These are phyloP conservation scores for Diospyros lotus DNA, from an alignment of 148 eudicot genomes.

Conservation along the genomic window DNA sequence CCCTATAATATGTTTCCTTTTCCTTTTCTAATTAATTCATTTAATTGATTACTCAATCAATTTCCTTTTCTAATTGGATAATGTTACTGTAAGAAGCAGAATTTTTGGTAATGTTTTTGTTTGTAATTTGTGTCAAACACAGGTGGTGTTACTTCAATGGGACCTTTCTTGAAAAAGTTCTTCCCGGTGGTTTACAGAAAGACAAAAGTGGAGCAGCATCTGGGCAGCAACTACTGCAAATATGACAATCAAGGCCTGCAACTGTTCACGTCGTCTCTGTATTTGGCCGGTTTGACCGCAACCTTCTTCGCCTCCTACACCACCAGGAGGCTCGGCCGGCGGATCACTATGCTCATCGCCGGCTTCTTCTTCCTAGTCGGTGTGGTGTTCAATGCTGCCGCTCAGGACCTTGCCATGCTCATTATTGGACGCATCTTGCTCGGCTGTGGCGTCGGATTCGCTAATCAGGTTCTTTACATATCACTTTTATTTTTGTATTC, in stretches of 20 bases:
- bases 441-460: conserved; percentile 96
- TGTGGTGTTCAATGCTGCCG: conserved; percentile 69
- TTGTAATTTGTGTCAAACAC: neutral
- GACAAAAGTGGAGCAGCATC: conserved; percentile 7
- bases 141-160: conserved; percentile 94
- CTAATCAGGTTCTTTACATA: conserved; percentile 65
- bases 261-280: conserved; percentile 77
- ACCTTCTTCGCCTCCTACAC: conserved; percentile 90
- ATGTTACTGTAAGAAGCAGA: too few species aligned
- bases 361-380: conserved; percentile 68
- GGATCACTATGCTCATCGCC: conserved; percentile 78
- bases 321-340: conserved; percentile 60
- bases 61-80: too few species aligned
- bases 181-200: conserved; percentile 62
- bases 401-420: conserved; percentile 77
- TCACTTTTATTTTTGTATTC: neutral
- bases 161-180: conserved; percentile 58
- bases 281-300: conserved; percentile 70
- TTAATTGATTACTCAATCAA: too few species aligned
- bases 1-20: too few species aligned
- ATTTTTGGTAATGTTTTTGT: too few species aligned
- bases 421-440: conserved; percentile 79
- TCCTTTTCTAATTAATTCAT: too few species aligned
- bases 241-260: conserved; percentile 88
- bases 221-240: conserved; percentile 69